Conservation (phyloP, 305 asterid genomes). For the Fraxinus paxiana region DNA sequence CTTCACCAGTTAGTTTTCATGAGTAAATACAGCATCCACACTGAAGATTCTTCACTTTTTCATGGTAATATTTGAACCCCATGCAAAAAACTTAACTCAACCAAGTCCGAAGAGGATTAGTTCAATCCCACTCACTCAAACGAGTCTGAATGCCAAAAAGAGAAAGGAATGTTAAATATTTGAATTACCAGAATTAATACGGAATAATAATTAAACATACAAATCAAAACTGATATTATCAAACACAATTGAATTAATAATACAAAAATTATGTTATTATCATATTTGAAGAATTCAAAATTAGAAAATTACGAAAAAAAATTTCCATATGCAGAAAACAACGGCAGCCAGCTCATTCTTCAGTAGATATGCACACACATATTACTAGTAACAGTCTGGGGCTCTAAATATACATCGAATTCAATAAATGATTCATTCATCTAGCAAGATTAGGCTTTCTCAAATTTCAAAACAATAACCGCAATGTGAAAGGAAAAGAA, state of each 20-base stretch:
- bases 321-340: neutral
- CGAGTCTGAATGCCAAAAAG: neutral
- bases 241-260: neutral
- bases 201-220: neutral
- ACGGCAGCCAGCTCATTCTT: neutral
- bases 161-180: neutral
- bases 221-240: neutral
- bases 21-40: neutral
- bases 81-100: neutral
- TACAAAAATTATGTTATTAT: neutral
- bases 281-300: neutral
- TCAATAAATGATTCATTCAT: neutral
- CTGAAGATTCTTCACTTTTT: neutral
- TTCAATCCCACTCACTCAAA: neutral
- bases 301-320: neutral
- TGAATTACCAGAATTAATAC: neutral
- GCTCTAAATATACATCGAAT: neutral
- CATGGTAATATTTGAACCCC: neutral
- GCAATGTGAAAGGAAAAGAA: neutral
- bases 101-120: neutral
- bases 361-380: neutral
- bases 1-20: neutral
- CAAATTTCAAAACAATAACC: neutral
- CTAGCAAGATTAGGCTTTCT: neutral
- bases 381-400: neutral